Evolutionary conservation across 257 asterid genomes (phyloP).

Genomic region (Prunella vulgaris): DNA sequence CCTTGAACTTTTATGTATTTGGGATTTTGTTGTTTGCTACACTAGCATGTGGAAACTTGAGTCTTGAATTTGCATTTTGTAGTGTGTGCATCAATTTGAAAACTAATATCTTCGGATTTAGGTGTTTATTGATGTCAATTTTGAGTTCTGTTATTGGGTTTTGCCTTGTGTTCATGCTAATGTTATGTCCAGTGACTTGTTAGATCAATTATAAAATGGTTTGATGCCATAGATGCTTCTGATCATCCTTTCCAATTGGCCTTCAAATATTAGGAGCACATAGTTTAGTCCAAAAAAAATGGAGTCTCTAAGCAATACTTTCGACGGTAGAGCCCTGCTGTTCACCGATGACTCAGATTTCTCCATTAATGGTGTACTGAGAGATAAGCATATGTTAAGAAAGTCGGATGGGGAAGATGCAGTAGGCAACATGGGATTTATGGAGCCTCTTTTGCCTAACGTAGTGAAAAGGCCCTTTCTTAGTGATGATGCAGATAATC

Average conservation of each 20-base stretch:
- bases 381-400: constrained; percentile 3
- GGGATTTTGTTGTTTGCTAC: not conserved
- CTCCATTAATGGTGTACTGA: constrained; percentile 5
- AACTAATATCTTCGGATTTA: not conserved
- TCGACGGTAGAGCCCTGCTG: constrained; percentile 21
- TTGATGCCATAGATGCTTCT: constrained; percentile 4
- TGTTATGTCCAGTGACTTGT: not conserved
- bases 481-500: not conserved
- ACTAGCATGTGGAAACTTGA: not conserved
- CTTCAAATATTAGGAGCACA: not conserved
- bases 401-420: constrained; percentile 21
- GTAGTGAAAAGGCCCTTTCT: not conserved
- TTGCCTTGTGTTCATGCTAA: not conserved
- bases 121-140: not conserved
- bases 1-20: not conserved
- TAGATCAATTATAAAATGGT: not conserved
- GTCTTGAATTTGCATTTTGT: not conserved
- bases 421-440: constrained; percentile 8
- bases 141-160: not conserved
- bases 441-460: constrained; percentile 14
- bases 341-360: constrained; percentile 25
- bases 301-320: constrained; percentile 28
- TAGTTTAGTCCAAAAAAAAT: constrained; percentile 13
- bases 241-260: not conserved
- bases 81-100: not conserved